These are phyloP conservation scores for Verticillium dahliae DNA, from an alignment of 2,329 filamentous ascomycete species.

Conservation along the genomic window DNA sequence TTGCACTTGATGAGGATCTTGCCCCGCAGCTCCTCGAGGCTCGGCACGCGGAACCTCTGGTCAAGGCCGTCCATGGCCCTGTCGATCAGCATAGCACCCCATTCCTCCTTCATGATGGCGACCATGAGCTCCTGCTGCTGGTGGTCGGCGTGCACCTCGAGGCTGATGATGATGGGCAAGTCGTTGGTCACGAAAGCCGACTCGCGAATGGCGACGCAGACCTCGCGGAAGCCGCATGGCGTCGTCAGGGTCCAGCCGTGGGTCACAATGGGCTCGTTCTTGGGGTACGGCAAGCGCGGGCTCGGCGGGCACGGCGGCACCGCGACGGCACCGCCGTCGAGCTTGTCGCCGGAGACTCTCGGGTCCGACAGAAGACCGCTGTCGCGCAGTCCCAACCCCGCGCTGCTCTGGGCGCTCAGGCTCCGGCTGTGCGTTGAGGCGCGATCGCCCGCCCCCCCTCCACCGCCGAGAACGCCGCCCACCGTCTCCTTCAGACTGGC, in stretches of 20 bases:
- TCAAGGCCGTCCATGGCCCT: conserved; percentile 41
- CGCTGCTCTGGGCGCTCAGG: conserved; percentile 28
- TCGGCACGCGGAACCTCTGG: conserved; percentile 53
- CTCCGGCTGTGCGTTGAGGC: conserved; percentile 28
- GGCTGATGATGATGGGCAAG: conserved; percentile 81
- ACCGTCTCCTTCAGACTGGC: conserved; percentile 30
- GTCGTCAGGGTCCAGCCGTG: conserved; percentile 80
- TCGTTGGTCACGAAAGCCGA: conserved; percentile 70
- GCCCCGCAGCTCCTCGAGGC: conserved; percentile 62
- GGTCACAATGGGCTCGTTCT: conserved; percentile 70
- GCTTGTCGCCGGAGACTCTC: conserved; percentile 23
- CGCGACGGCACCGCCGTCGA: conserved; percentile 1
- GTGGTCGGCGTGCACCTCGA: conserved; percentile 80
- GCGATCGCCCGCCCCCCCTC: conserved; percentile 18
- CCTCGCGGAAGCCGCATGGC: conserved; percentile 79
- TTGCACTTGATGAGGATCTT: conserved; percentile 86
- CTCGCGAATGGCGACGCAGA: conserved; percentile 73
- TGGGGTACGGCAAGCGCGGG: conserved; percentile 22
- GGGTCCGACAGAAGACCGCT: conserved; percentile 21
- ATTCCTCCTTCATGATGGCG: conserved; percentile 85
- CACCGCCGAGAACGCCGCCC: conserved; percentile 16
- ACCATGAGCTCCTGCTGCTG: conserved; percentile 91
- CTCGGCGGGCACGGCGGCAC: conserved; percentile 14
- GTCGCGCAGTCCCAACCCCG: conserved; percentile 12
- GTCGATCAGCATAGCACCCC: conserved; percentile 69